Conservation (phyloP, 805 yeast species). For the Candida saitoana region DNA sequence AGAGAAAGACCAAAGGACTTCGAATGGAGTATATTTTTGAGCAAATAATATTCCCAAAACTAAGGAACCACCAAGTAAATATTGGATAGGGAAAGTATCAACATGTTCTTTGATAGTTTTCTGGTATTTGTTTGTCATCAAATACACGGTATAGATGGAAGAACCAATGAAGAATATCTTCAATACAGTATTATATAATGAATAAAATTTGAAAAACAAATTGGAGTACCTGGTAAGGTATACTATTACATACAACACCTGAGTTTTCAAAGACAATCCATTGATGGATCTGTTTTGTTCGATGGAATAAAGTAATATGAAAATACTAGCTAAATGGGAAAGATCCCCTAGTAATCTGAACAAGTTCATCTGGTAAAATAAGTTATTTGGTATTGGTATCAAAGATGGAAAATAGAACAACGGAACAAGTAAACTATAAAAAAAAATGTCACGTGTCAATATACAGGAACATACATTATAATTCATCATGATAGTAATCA, state of each 20-base stretch:
- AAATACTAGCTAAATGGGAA: slow-evolving; percentile 75
- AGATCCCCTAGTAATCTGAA: slow-evolving; percentile 61
- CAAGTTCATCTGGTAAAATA: slow-evolving; percentile 41
- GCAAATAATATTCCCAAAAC: slow-evolving; percentile 59
- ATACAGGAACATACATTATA: too few species aligned
- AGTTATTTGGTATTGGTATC: too few species aligned
- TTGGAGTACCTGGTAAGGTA: slow-evolving; percentile 38
- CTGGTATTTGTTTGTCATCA: slow-evolving; percentile 62
- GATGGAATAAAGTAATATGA: slow-evolving; percentile 72
- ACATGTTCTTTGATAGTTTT: slow-evolving; percentile 58
- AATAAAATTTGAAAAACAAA: slow-evolving; percentile 48
- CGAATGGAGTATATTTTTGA: slow-evolving; percentile 56
- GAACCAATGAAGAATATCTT: slow-evolving; percentile 76
- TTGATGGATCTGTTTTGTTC: slow-evolving; percentile 58
- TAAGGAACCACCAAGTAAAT: slow-evolving; percentile 60
- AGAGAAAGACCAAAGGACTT: slow-evolving; percentile 81
- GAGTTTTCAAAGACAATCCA: slow-evolving; percentile 90
- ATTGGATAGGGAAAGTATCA: slow-evolving; percentile 69
- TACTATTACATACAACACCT: slow-evolving; percentile 58
- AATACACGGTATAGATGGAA: slow-evolving; percentile 67
- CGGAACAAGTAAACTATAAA: too few species aligned
- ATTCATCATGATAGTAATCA: slow-evolving; percentile 4
- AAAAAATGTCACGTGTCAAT: too few species aligned
- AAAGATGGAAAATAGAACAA: too few species aligned
- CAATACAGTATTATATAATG: slow-evolving; percentile 76